Evolutionary conservation across 2,329 filamentous ascomycete genomes (phyloP).

Genomic region (Ceratocystis lukuohia): DNA sequence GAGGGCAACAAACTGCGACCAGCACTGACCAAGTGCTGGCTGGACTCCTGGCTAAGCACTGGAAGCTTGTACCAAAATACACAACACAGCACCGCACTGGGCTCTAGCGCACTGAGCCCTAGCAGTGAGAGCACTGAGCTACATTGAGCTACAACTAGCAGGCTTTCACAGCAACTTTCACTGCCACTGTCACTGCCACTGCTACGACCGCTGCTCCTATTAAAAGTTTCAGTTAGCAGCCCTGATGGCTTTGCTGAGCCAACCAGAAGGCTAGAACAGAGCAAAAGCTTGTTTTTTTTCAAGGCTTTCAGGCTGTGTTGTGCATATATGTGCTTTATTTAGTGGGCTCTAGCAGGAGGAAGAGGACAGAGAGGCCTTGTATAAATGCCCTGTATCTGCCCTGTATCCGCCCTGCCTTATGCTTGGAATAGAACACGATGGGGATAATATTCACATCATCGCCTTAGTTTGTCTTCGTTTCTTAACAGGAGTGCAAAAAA

Average conservation of each 20-base stretch:
- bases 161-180: not conserved
- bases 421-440: no score
- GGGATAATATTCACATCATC: no score
- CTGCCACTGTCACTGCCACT: conserved; percentile 5
- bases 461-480: no score
- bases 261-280: not conserved
- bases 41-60: not conserved
- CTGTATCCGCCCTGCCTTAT: no score
- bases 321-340: not conserved
- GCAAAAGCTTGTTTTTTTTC: no score
- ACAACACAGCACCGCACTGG: not conserved
- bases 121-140: not conserved
- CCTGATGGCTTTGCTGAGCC: not conserved
- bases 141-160: not conserved
- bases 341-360: not conserved
- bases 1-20: not conserved
- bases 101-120: not conserved
- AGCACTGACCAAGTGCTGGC: not conserved
- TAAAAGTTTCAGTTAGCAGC: not conserved
- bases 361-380: no score
- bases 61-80: not conserved
- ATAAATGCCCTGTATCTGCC: no score
- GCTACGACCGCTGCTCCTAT: not conserved
- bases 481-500: no score
- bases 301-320: not conserved